A percentile compares a stretch with the other conserved stretches of the same genome.
Conservation (phyloP, 1,284 basidiomycete species). For the Ganoderma meredithae region DNA sequence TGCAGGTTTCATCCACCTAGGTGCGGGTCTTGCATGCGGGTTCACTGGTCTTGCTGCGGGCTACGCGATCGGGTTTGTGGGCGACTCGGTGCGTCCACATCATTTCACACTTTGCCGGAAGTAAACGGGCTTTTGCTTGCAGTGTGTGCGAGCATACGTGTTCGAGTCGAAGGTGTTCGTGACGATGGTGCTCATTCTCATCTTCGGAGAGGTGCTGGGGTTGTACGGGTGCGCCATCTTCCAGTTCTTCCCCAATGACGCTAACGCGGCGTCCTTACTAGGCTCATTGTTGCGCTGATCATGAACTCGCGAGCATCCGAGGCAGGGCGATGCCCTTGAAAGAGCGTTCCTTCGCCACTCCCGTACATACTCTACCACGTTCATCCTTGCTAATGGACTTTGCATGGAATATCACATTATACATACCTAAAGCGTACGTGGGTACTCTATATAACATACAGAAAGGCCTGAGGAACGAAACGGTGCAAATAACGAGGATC, state of each 20-base stretch:
- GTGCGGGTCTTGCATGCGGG: constrained; percentile 92
- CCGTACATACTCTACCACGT: background rate
- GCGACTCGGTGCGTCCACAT: constrained; percentile 79
- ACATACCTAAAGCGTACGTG: constrained; percentile 27
- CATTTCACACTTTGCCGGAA: constrained; percentile 1
- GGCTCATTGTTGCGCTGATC: constrained; percentile 88
- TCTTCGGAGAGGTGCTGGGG: constrained; percentile 94
- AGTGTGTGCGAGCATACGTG: constrained; percentile 79
- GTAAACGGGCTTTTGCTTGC: background rate
- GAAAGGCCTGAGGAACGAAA: background rate
- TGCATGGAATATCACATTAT: constrained; percentile 25
- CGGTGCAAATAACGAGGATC: background rate
- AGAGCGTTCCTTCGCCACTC: background rate
- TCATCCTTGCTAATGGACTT: constrained; percentile 22
- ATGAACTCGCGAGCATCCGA: constrained; percentile 78
- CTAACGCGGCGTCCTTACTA: constrained; percentile 37
- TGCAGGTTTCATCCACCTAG: constrained; percentile 93
- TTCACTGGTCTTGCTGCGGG: constrained; percentile 95
- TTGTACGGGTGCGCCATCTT: constrained; percentile 73
- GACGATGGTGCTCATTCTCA: constrained; percentile 89
- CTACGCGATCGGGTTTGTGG: constrained; percentile 96
- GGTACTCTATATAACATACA: background rate
- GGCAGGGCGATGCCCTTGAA: constrained; percentile 34
- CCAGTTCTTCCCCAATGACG: background rate
- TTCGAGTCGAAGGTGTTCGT: constrained; percentile 94